Conservation (phyloP, 1,139 yeast species). For the Lodderomyces orthopsilosis region DNA sequence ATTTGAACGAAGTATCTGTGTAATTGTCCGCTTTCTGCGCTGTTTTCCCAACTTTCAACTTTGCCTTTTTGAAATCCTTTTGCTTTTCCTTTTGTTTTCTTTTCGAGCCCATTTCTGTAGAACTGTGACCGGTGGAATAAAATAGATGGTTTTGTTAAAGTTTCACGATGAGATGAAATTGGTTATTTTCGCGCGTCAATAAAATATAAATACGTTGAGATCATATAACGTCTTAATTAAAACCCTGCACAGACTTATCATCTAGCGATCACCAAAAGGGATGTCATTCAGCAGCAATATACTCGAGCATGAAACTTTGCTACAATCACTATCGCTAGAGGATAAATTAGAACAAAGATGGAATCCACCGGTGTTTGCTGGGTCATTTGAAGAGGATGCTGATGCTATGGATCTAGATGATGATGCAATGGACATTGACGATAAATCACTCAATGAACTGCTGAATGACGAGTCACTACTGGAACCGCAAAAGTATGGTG, state of each 20-base stretch:
- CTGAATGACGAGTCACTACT: neutral
- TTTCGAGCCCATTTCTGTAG: constrained; percentile 47
- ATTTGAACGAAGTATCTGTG: constrained; percentile 82
- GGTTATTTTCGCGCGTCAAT: neutral
- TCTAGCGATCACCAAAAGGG: too few species aligned
- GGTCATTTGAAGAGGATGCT: constrained; percentile 2
- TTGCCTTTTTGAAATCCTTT: constrained; percentile 75
- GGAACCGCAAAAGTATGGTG: neutral
- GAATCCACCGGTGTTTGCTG: neutral
- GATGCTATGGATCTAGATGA: constrained; percentile 7
- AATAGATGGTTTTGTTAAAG: neutral
- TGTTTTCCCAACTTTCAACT: constrained; percentile 85
- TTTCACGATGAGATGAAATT: constrained; percentile 6
- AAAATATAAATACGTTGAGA: too few species aligned
- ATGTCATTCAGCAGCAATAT: constrained; percentile 5
- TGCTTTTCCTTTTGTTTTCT: constrained; percentile 65
- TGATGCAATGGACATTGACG: constrained; percentile 21
- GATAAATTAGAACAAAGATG: constrained; percentile 14
- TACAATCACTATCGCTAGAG: constrained; percentile 26
- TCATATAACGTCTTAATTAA: too few species aligned
- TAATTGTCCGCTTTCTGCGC: constrained; percentile 66
- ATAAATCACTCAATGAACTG: neutral
- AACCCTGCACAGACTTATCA: too few species aligned
- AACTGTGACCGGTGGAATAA: too few species aligned
- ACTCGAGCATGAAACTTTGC: constrained; percentile 21